These are phyloP conservation scores for Aspergillus unguis DNA, from an alignment of 2,329 filamentous ascomycete genomes.

Conservation along the genomic window DNA sequence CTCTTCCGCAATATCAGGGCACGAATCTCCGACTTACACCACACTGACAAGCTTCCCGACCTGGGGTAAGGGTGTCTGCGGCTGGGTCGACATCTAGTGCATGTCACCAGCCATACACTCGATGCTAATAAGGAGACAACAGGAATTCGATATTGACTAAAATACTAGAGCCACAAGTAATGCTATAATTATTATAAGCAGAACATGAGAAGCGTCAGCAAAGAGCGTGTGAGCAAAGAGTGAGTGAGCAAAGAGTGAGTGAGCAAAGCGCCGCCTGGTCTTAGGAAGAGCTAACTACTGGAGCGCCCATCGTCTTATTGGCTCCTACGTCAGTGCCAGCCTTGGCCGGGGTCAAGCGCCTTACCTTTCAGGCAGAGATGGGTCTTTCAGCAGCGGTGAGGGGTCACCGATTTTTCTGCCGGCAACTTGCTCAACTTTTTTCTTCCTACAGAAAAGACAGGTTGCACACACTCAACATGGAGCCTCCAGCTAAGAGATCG, in stretches of 20 bases:
- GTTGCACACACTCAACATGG: slow-evolving; percentile 28
- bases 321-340: slow-evolving; percentile 32
- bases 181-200: slow-evolving; percentile 14
- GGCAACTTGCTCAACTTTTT: slow-evolving; percentile 18
- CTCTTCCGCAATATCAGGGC: background rate
- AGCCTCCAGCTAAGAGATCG: slow-evolving; percentile 41
- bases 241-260: slow-evolving; percentile 15
- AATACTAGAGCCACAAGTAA: slow-evolving; percentile 11
- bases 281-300: slow-evolving; percentile 17
- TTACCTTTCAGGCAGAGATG: slow-evolving; percentile 17
- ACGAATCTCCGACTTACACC: slow-evolving; percentile 33
- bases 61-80: slow-evolving; percentile 36
- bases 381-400: slow-evolving; percentile 25
- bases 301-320: slow-evolving; percentile 30
- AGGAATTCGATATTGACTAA: slow-evolving; percentile 5
- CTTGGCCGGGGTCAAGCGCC: slow-evolving; percentile 9
- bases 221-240: slow-evolving; percentile 13
- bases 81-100: slow-evolving; percentile 42
- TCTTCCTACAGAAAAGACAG: slow-evolving; percentile 5
- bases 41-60: slow-evolving; percentile 47
- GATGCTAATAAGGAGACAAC: slow-evolving; percentile 19
- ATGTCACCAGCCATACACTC: slow-evolving; percentile 35
- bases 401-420: slow-evolving; percentile 27
- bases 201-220: slow-evolving; percentile 15
- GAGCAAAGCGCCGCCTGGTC: slow-evolving; percentile 16